Base-by-base conservation (phyloP, 768 basidiomycete species). In the Lactifluus volemus region DNA sequence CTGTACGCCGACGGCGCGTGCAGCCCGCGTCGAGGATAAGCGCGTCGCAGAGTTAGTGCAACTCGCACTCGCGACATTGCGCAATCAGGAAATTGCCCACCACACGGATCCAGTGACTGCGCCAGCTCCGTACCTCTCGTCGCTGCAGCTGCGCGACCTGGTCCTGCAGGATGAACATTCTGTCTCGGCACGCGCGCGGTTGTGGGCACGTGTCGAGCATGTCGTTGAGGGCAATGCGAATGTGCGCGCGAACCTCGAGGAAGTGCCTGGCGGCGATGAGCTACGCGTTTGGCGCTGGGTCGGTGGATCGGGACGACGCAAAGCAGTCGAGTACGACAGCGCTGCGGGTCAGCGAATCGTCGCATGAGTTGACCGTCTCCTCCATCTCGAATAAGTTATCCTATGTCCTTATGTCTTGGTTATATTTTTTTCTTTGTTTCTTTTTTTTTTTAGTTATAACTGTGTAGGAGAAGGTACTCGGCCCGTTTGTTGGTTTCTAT, bases 241-340 rank as follows among this genome's bases (percentile, higher is more conserved):
- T 72, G 89, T 97, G 47, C 82, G 90, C 63, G 85, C 84, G 34
- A 89, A 88, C 70, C 75, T 92, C 55, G 89, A 89, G 72, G 93
- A 96, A 72, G 81, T 89, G 50, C 79, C 78, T 62, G 87, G 87
- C 65, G 92, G 93, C 11, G 92, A 95, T 72, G 91, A 92, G 74
- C 79, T 85, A 73, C 82, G 90, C 65, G 92, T 92, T 58, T 96
- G 93, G 93, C 76, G 87, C 59, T 96, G 93, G 93, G 83, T 92
- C 34, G 92, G 92, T n/a, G 74, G 73, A 58, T 51, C 63, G 8
- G 65, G 63, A 34, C 59, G 56, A 17, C 59, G 59, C 50, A 61
- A 58, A 49, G 59, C 53, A 10, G 61, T 62, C 41, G 58, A 61
- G 5, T 63, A 60, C 34, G 61, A 63, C 34, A 25, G n/a, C 34